A percentile compares a stretch with the other conserved stretches of the same genome.
These are phyloP conservation scores for Blastobotrys attinorum DNA, from an alignment of 805 yeast species.

Conservation along the genomic window DNA sequence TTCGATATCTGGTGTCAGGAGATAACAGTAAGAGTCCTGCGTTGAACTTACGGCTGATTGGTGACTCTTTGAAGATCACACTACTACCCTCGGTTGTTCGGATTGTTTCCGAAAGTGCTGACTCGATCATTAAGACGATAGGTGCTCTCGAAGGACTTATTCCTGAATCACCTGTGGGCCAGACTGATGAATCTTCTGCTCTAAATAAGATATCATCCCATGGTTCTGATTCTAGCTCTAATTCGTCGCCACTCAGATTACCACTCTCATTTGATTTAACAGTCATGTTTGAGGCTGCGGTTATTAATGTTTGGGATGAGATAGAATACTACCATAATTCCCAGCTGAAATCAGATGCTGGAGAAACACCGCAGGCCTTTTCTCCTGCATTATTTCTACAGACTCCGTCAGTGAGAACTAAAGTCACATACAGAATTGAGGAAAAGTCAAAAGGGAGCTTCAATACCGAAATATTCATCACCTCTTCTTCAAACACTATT, in stretches of 20 bases:
- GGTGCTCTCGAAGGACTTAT: neutral
- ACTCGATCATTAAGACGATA: neutral
- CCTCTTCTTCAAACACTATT: conserved; percentile 64
- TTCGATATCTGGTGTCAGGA: conserved; percentile 6
- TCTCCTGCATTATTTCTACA: conserved; percentile 42
- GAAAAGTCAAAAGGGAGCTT: conserved; percentile 11
- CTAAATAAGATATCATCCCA: no score
- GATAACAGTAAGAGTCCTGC: no score
- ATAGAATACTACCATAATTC: conserved; percentile 10
- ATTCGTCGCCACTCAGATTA: no score
- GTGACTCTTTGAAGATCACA: conserved; percentile 23
- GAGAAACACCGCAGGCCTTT: conserved; percentile 2
- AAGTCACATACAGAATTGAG: conserved; percentile 39
- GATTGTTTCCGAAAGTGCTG: neutral
- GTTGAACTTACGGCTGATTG: conserved; percentile 15
- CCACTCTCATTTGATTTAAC: conserved; percentile 14
- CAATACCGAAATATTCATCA: conserved; percentile 47
- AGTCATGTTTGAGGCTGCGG: conserved; percentile 21
- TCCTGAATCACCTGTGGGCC: neutral
- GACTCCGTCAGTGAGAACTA: conserved; percentile 66
- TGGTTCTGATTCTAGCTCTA: no score
- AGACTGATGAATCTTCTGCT: neutral
- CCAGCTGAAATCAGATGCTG: conserved; percentile 2
- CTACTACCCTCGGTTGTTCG: conserved; percentile 23
- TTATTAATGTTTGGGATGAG: conserved; percentile 21